Evolutionary conservation across 2,329 filamentous ascomycete species (phyloP).

Genomic region (Septoria petroselini): DNA sequence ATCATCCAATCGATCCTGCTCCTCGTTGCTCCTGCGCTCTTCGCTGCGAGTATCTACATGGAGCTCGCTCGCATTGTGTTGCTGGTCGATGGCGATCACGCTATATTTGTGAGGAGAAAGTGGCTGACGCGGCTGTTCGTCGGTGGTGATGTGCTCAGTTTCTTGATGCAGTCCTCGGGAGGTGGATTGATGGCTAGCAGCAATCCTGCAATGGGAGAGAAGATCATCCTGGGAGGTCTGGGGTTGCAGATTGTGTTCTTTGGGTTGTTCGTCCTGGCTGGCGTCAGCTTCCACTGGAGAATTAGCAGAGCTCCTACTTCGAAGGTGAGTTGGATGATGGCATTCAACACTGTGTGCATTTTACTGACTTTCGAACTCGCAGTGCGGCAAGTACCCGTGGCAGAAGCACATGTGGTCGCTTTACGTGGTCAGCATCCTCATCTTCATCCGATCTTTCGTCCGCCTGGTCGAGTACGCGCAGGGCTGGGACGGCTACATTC

Average conservation of each 20-base stretch:
- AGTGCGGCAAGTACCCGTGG: conserved; percentile 30
- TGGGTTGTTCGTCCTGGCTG: conserved; percentile 46
- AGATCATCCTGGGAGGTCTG: conserved; percentile 50
- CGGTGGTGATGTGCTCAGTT: conserved; percentile 48
- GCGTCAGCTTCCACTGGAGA: conserved; percentile 33
- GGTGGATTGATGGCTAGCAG: conserved; percentile 5
- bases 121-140: conserved; percentile 52
- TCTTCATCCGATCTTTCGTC: conserved; percentile 50
- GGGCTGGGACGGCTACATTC: conserved; percentile 46
- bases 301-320: conserved; percentile 20
- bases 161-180: conserved; percentile 43
- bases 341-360: not conserved
- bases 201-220: conserved; percentile 38
- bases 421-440: conserved; percentile 46
- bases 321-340: conserved; percentile 5
- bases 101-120: conserved; percentile 43
- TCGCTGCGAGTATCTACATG: conserved; percentile 53
- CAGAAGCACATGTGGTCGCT: conserved; percentile 43
- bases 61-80: conserved; percentile 48
- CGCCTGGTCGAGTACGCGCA: conserved; percentile 50
- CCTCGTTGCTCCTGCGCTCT: conserved; percentile 50
- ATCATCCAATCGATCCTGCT: conserved; percentile 47
- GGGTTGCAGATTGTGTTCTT: conserved; percentile 53
- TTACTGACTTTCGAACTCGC: not conserved
- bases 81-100: conserved; percentile 42